A percentile compares a stretch with the other conserved stretches of the same genome.
phyloP scores from a whole-genome alignment of 2,329 filamentous ascomycete species.

The Sclerotinia borealis region DNA sequence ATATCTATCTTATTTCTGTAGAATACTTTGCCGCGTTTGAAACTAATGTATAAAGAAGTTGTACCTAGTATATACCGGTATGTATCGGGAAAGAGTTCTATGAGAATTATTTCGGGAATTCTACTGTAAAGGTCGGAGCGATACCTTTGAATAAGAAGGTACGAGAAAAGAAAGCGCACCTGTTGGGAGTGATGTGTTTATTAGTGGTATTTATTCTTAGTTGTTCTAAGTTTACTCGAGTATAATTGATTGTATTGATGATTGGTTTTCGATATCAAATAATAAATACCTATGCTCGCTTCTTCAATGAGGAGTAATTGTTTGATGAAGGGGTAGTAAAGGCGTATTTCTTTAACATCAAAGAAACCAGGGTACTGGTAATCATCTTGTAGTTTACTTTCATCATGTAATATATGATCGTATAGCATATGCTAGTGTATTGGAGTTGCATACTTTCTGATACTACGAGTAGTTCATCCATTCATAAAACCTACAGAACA shows the following conservation, averaged over 20 bases:
- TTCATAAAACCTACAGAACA: no score
- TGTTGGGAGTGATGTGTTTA: neutral
- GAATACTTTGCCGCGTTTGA: neutral
- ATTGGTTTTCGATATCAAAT: neutral
- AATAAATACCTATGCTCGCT: neutral
- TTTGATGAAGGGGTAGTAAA: slow-evolving; percentile 4
- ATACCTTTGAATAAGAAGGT: neutral
- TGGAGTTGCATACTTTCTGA: no score
- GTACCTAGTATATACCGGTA: no score
- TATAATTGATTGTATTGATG: neutral
- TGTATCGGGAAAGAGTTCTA: no score
- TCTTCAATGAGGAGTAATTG: neutral
- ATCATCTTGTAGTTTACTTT: no score
- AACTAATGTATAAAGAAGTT: no score
- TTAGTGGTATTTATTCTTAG: neutral
- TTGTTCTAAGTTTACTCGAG: no score
- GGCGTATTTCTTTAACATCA: no score
- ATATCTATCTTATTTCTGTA: neutral
- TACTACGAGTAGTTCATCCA: no score
- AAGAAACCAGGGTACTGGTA: no score
- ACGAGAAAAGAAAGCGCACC: neutral
- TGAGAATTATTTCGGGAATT: neutral
- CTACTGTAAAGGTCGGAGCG: neutral
- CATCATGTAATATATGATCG: no score
- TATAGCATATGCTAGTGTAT: no score